Base-by-base conservation (phyloP, 257 asterid species). In the Perilla frutescens region DNA sequence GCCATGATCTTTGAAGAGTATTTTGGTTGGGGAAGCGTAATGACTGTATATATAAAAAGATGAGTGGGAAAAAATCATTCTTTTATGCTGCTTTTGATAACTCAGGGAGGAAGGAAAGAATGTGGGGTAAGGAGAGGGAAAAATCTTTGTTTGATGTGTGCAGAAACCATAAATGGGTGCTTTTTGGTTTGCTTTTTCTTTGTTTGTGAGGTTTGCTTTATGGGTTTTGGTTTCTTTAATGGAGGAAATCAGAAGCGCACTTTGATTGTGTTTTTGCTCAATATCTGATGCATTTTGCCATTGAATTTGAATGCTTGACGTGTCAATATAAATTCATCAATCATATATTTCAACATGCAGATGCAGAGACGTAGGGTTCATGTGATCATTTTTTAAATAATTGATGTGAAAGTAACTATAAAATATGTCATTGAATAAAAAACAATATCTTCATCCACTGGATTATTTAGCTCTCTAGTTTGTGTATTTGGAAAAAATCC, bases 31-130 rank as follows among this genome's bases (percentile, higher is more conserved):
- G 72, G 63, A 85, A 81, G 70, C 66, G 73, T 48, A 58, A 59
- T 14, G 31, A 45, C 73, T 37, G 72, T 76, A 45, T 77, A 62
- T 81, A 61, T 68, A 76, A 76, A 78, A 75, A 70, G 49, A 64
- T 49, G 76, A 43, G 84, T 73, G 87, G 86, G 87, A 79, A 85
- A 86, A 86, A 53, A 54, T 72, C 65, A 71, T 64, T 62, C 73
- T 34, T 41, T 71, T 51, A 31, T 29, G 44, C 56, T 71, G 39
- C 14, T 44, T 85, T 81, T 50, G 87, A 68, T 83, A 83, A 70
- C 93, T 83, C 84, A 68, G 47, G 71, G 81, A 80, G 26, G 87
- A 92, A 92, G 97, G 50, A 90, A 92, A 78, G 97, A 88, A 92
- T 90, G 88, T 54, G 81, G 72, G 78, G 61, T 10, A 77, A 74